A percentile compares a stretch with the other conserved stretches of the same genome.
These are phyloP conservation scores for Pseudogymnoascus pannorum DNA, from an alignment of 2,329 filamentous ascomycete species.

Conservation along the genomic window DNA sequence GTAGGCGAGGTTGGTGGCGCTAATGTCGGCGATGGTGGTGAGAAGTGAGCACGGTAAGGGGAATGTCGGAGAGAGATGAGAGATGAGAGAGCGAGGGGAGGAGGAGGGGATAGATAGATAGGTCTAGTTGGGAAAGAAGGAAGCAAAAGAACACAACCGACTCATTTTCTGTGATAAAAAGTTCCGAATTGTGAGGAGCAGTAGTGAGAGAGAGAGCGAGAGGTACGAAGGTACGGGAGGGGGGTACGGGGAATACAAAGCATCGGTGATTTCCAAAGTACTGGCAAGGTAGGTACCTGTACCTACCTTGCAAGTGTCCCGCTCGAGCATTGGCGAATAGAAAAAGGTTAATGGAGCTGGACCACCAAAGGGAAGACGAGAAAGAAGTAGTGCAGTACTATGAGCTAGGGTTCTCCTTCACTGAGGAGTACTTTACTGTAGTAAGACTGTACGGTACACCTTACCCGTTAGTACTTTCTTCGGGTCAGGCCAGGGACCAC, in stretches of 20 bases:
- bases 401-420: no score
- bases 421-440: no score
- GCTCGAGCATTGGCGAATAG: background rate
- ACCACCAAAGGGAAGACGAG: background rate
- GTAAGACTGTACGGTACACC: no score
- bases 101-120: background rate
- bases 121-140: background rate
- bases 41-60: background rate
- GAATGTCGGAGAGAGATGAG: background rate
- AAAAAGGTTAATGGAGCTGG: background rate
- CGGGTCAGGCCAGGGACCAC: no score
- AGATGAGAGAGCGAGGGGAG: background rate
- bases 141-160: background rate
- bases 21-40: background rate
- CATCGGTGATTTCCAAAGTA: background rate
- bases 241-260: no score
- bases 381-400: background rate
- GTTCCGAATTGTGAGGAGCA: background rate
- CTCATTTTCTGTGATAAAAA: background rate
- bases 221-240: background rate
- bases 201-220: no score
- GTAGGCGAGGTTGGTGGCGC: background rate
- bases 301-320: background rate
- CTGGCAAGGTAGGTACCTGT: background rate
- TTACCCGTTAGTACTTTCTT: no score